Base-by-base conservation (phyloP, 345 rosid species). In the Acer yangbiense region DNA sequence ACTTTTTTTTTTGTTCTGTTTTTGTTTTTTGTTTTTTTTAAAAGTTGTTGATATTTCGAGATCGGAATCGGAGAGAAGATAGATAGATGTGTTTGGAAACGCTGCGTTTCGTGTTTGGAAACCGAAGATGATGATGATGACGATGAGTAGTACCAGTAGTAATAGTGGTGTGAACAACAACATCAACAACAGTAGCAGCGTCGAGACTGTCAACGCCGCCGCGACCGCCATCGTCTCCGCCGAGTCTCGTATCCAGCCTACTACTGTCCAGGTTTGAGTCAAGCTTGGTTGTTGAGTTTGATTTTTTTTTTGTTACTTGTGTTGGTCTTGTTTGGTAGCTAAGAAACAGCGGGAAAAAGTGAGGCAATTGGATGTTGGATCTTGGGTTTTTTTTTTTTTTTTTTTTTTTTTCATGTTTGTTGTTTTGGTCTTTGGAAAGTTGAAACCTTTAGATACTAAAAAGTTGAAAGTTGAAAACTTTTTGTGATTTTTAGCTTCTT, bases 181-280 rank as follows among this genome's bases (percentile, higher is more conserved):
- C 79, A 82, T 3, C 58, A 58, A 57, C 62, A 58, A 9, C 27
- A 60, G 3, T 11, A 60, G 82, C 82, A 90, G 89, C 83, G 89
- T 91, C 71, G 93, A 90, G 68, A 94, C 97, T 52, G 86, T 91
- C 52, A 93, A 93, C 94, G 98, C 98, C 77, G 98, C 98, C 57
- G 98, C 98, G 65, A 75, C 97, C 12, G 98, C 98, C 75, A 93
- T 93, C 86, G 87, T 91, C 86, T 84, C 95, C 77, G 97, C 98
- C 68, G 97, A 95, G 80, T 85, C 95, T 16, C 91, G 98, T 6
- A 85, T 85, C n/a, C 98, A 83, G 86, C 98, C 97, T 0, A 35
- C 93, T 32, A 27, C 90, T 27, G 86, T 80, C 20, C 89, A 83
- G 93, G 97, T 94, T 43, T 43, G 10, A 43, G 10, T 43, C 46